Evolutionary conservation across 139 green algal genomes (phyloP).

Genomic region (Trebouxia sp.): DNA sequence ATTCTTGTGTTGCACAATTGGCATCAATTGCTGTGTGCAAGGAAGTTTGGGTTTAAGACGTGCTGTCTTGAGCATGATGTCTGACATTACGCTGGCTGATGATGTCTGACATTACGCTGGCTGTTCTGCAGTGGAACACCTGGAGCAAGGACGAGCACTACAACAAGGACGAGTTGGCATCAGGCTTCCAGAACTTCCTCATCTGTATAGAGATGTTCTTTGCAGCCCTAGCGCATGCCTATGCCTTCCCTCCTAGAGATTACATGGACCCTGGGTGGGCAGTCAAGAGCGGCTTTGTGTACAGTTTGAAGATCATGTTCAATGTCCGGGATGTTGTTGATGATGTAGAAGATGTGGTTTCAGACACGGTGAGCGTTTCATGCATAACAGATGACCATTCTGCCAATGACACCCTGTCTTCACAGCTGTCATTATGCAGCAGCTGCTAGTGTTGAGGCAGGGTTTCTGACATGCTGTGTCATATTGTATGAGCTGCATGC

Average conservation of each 20-base stretch:
- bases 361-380: slow-evolving; percentile 30
- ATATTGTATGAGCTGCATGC: neutral
- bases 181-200: slow-evolving; percentile 81
- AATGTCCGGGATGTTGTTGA: slow-evolving; percentile 80
- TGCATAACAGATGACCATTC: too few relatives aligned
- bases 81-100: neutral
- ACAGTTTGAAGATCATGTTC: slow-evolving; percentile 85
- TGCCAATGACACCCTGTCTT: neutral
- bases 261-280: slow-evolving; percentile 66
- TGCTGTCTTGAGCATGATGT: neutral
- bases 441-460: neutral
- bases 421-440: neutral
- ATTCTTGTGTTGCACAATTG: too few relatives aligned
- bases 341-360: slow-evolving; percentile 58
- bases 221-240: slow-evolving; percentile 85
- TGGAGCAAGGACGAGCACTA: slow-evolving; percentile 46
- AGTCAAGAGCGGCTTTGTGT: slow-evolving; percentile 62
- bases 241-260: slow-evolving; percentile 87
- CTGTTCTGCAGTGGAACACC: slow-evolving; percentile 24
- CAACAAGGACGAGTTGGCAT: slow-evolving; percentile 70
- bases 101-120: neutral
- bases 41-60: too few relatives aligned
- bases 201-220: slow-evolving; percentile 98
- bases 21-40: too few relatives aligned
- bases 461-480: neutral